Conservation (phyloP, 2,329 filamentous ascomycete species). For the Juglanconis juglandina region DNA sequence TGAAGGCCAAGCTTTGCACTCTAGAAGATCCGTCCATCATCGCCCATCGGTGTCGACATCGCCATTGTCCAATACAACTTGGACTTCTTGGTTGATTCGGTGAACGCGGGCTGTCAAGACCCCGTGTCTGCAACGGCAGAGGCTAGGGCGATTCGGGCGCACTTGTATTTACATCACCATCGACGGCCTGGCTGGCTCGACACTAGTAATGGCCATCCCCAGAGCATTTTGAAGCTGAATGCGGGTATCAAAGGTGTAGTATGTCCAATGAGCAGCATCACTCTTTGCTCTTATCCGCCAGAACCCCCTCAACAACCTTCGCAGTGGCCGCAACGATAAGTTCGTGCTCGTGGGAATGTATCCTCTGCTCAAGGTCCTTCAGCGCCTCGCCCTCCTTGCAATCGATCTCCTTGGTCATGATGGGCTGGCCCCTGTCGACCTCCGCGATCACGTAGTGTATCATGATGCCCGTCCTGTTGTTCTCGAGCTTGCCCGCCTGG, state of each 20-base stretch:
- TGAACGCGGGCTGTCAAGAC: background rate
- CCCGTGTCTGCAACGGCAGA: background rate
- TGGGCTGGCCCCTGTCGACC: conserved; percentile 75
- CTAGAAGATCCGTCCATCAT: background rate
- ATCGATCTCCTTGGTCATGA: conserved; percentile 67
- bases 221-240: background rate
- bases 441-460: conserved; percentile 78
- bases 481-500: conserved; percentile 57
- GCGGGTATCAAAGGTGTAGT: background rate
- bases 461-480: conserved; percentile 79
- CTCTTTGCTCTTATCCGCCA: conserved; percentile 18
- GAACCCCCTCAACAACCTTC: conserved; percentile 41
- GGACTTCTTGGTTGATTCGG: background rate
- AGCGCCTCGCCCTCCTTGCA: conserved; percentile 62
- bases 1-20: background rate
- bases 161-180: background rate
- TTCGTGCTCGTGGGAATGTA: conserved; percentile 74
- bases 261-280: background rate
- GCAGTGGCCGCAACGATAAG: conserved; percentile 73
- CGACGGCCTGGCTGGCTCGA: background rate
- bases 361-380: conserved; percentile 64
- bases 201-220: background rate
- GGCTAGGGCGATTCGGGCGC: background rate
- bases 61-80: background rate
- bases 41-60: too few species aligned